Conservation (phyloP, 163 green algal genomes). For the Volvox carteri region DNA sequence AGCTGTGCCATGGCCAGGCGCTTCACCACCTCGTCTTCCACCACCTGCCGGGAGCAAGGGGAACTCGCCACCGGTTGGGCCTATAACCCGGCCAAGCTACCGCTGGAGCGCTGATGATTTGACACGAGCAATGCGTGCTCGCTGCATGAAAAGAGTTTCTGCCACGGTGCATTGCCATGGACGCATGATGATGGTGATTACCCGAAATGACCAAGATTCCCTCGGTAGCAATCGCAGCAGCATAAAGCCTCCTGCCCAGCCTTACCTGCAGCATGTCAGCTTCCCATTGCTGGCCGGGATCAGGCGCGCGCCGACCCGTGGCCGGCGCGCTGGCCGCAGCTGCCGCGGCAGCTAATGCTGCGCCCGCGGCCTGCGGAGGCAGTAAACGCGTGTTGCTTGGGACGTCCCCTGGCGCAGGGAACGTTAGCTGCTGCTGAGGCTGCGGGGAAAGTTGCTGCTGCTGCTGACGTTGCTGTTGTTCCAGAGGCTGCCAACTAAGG, state of each 20-base stretch:
- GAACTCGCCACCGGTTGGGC: too few species aligned
- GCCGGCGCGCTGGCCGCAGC: neutral
- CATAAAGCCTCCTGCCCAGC: too few species aligned
- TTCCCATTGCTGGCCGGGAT: neutral
- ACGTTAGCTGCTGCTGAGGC: constrained; percentile 1
- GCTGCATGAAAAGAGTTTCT: too few species aligned
- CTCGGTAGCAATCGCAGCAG: too few species aligned
- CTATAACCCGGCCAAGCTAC: too few species aligned
- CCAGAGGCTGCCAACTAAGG: neutral
- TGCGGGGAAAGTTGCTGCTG: constrained; percentile 17
- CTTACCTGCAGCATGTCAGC: neutral
- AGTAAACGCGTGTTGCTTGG: constrained; percentile 13
- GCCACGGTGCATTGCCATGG: too few species aligned
- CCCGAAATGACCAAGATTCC: too few species aligned
- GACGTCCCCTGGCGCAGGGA: neutral
- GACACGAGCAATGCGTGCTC: too few species aligned
- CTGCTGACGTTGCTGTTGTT: neutral
- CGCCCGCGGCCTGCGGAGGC: neutral
- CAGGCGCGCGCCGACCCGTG: neutral
- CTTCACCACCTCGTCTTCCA: constrained; percentile 33
- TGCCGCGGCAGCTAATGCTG: neutral
- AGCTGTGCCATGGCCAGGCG: constrained; percentile 32
- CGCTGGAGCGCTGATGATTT: too few species aligned
- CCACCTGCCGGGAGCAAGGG: neutral
- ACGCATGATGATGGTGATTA: too few species aligned